Evolutionary conservation across 805 yeast genomes (phyloP).

Genomic region (Millerozyma acaciae): DNA sequence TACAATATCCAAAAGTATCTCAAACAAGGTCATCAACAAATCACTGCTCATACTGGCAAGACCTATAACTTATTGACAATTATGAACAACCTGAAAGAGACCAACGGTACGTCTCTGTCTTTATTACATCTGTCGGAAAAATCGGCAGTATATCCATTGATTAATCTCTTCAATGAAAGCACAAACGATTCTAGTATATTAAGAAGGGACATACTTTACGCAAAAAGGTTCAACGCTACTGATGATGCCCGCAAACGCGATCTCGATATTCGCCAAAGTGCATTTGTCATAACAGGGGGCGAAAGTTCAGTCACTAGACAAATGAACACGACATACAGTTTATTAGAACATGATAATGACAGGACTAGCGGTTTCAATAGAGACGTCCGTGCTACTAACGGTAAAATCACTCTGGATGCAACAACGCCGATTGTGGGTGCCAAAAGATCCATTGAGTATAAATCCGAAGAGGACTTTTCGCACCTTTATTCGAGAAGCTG

Average conservation of each 20-base stretch:
- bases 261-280: too few species aligned
- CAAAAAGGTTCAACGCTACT: too few species aligned
- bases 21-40: slow-evolving; percentile 39
- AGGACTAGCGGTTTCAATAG: neutral
- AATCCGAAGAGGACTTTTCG: too few species aligned
- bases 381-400: neutral
- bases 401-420: neutral
- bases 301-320: neutral
- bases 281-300: too few species aligned
- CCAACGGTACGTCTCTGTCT: neutral
- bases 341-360: neutral
- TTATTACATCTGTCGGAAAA: neutral
- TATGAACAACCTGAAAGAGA: too few species aligned
- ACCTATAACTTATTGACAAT: slow-evolving; percentile 17
- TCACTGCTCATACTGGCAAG: slow-evolving; percentile 20
- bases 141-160: neutral
- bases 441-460: too few species aligned
- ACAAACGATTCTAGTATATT: too few species aligned
- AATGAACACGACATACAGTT: neutral
- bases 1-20: slow-evolving; percentile 37
- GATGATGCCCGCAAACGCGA: too few species aligned
- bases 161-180: neutral
- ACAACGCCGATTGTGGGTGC: too few species aligned
- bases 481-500: too few species aligned
- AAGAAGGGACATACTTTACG: too few species aligned